Conservation (phyloP, 352 stramenopile genomes). For the Pythium utonaiense region DNA sequence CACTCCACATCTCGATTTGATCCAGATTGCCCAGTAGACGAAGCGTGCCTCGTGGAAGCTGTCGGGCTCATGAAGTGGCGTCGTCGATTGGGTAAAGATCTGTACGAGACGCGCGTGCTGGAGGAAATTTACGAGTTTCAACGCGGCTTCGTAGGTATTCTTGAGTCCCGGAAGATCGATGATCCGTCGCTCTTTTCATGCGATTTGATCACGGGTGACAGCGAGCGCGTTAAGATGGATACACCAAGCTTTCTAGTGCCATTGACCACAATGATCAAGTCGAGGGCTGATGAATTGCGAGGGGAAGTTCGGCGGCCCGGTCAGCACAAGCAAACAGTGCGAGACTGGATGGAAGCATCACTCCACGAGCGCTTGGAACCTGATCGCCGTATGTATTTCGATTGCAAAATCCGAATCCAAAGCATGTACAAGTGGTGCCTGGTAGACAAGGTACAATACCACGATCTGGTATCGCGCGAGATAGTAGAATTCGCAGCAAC, state of each 20-base stretch:
- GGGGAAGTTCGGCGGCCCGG: neutral
- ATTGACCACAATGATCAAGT: neutral
- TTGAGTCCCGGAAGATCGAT: constrained; percentile 14
- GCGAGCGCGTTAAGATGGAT: neutral
- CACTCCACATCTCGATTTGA: neutral
- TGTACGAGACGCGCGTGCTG: constrained; percentile 44
- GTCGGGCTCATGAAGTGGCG: constrained; percentile 38
- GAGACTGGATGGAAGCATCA: neutral
- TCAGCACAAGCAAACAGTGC: constrained; percentile 1
- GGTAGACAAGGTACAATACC: neutral
- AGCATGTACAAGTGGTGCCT: neutral
- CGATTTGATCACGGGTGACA: neutral
- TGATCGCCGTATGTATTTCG: neutral
- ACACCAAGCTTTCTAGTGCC: neutral
- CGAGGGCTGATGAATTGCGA: neutral
- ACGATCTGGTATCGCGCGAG: neutral
- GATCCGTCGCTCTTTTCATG: neutral
- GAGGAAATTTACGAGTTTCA: constrained; percentile 44
- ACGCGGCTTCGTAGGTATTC: constrained; percentile 30
- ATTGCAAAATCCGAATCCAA: neutral
- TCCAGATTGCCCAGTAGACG: neutral
- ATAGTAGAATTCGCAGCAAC: neutral
- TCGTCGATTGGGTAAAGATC: constrained; percentile 24
- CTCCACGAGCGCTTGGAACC: neutral
- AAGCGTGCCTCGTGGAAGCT: constrained; percentile 17